These are phyloP conservation scores for Carex scoparia DNA, from an alignment of 176 grass and related monocot species.

Conservation along the genomic window DNA sequence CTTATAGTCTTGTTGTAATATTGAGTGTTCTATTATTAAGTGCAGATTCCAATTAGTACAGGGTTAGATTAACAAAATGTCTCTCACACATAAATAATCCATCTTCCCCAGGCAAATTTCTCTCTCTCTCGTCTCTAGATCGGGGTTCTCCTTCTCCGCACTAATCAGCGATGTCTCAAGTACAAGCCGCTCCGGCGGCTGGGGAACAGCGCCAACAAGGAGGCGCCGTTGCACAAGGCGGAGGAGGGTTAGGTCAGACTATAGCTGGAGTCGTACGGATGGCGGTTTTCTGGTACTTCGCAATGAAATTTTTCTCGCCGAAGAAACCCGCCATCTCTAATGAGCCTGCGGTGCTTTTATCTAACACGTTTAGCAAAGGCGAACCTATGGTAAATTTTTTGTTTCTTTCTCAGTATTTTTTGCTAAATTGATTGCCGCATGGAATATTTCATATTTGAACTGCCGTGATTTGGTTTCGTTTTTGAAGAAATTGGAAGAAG, in stretches of 20 bases:
- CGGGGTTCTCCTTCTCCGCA: slow-evolving; percentile 19
- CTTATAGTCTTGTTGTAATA: neutral
- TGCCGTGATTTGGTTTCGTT: neutral
- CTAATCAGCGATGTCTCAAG: slow-evolving; percentile 57
- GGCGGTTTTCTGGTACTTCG: slow-evolving; percentile 98
- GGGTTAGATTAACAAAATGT: slow-evolving; percentile 11
- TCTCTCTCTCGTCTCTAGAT: slow-evolving; percentile 16
- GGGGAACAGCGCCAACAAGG: slow-evolving; percentile 36
- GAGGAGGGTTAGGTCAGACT: slow-evolving; percentile 63
- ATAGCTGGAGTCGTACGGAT: slow-evolving; percentile 76
- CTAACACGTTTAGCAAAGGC: slow-evolving; percentile 90
- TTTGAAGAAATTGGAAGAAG: neutral
- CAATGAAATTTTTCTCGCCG: slow-evolving; percentile 84
- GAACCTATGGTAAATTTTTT: slow-evolving; percentile 65
- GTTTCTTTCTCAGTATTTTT: neutral
- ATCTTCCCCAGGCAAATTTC: neutral
- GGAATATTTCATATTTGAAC: neutral
- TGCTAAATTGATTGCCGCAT: slow-evolving; percentile 2
- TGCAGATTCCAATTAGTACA: neutral
- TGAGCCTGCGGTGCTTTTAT: slow-evolving; percentile 54
- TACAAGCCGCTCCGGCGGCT: slow-evolving; percentile 34
- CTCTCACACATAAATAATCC: neutral
- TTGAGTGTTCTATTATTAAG: neutral
- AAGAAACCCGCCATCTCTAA: slow-evolving; percentile 50
- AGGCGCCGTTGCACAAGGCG: slow-evolving; percentile 26